Percentiles rank a stretch among this genome's conserved stretches.
Conservation (phyloP, 257 asterid species). For the Anisodus tanguticus region DNA sequence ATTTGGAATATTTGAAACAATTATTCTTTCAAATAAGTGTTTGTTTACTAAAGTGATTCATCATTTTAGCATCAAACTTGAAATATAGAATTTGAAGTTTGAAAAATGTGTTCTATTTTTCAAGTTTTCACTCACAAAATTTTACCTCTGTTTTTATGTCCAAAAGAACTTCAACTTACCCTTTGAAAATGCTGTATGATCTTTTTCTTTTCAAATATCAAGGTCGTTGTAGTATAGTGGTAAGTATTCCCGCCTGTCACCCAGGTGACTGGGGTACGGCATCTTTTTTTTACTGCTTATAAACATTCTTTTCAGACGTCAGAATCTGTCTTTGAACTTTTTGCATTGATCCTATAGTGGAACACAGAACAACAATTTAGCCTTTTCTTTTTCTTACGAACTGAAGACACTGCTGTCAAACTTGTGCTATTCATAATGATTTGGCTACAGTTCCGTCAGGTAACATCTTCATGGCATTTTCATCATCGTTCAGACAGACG, state of each 20-base stretch:
- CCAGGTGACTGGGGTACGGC: slow-evolving; percentile 99
- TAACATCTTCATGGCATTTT: not conserved
- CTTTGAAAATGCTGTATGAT: no score
- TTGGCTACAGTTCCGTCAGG: no score
- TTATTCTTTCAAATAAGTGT: no score
- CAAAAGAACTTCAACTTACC: no score
- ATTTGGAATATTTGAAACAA: not conserved
- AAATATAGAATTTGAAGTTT: not conserved
- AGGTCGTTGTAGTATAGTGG: slow-evolving; percentile 96
- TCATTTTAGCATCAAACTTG: not conserved
- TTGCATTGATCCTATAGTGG: not conserved
- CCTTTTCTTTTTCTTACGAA: no score
- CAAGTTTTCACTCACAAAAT: not conserved
- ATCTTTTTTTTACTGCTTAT: not conserved
- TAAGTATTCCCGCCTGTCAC: slow-evolving; percentile 98
- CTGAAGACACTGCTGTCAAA: no score
- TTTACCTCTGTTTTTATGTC: not conserved
- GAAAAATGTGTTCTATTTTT: not conserved
- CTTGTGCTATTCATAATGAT: no score
- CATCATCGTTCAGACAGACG: not conserved
- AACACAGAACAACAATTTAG: not conserved
- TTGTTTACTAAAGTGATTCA: not conserved
- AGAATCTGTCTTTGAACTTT: not conserved
- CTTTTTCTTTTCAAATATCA: no score
- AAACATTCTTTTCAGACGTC: not conserved